These are phyloP conservation scores for Fusarium heterosporum DNA, from an alignment of 2,329 filamentous ascomycete species.

Conservation along the genomic window DNA sequence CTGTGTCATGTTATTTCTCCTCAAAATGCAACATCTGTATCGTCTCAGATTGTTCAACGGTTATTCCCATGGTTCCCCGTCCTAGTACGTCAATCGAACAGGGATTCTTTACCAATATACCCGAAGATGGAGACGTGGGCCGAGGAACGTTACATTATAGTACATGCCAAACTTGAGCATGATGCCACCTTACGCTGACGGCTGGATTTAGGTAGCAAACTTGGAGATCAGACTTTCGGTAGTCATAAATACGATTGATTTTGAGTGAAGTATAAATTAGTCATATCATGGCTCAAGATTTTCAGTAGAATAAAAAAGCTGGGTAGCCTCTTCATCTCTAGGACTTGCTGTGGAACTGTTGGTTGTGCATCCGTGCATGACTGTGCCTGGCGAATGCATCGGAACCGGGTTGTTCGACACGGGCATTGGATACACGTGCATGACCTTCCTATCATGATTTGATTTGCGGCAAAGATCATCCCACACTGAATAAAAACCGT, in stretches of 20 bases:
- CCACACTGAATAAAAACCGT: neutral
- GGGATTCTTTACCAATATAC: neutral
- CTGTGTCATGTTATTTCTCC: too few species aligned
- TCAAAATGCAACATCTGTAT: neutral
- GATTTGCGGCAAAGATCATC: neutral
- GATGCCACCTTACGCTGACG: too few species aligned
- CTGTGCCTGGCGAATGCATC: slow-evolving; percentile 16
- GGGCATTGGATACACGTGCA: neutral
- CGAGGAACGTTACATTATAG: neutral
- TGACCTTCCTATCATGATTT: neutral
- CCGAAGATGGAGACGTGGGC: neutral
- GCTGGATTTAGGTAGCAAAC: too few species aligned
- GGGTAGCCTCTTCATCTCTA: neutral
- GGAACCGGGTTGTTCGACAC: neutral
- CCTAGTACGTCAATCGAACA: neutral
- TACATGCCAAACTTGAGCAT: neutral
- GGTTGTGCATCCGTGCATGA: neutral
- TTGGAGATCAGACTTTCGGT: neutral
- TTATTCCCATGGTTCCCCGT: neutral
- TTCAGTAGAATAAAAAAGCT: too few species aligned
- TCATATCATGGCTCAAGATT: neutral
- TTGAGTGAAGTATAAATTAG: too few species aligned
- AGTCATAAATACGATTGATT: too few species aligned
- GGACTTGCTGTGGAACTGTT: slow-evolving; percentile 1
- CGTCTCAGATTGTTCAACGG: neutral